Percentiles rank a stretch among this genome's conserved stretches.
Evolutionary conservation across 192 early-diverging fungal species (phyloP).

Genomic region (Mortierella alpina): DNA sequence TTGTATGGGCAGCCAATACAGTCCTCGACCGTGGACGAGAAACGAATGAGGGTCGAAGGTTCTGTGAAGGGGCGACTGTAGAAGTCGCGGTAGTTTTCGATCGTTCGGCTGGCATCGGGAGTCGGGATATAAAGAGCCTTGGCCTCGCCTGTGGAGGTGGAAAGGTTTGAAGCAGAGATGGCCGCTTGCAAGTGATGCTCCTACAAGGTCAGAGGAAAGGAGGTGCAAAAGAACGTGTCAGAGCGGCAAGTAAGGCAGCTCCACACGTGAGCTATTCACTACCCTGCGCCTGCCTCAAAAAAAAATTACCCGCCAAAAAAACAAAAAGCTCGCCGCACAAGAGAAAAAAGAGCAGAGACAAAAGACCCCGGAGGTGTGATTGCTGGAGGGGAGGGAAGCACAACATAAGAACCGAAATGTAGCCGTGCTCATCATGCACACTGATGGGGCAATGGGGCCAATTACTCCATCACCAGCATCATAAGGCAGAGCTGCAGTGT

Average conservation of each 20-base stretch:
- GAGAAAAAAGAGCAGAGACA: conserved; percentile 6
- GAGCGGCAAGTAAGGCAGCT: not conserved
- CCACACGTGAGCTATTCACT: not conserved
- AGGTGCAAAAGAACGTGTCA: not conserved
- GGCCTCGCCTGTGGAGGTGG: conserved; percentile 68
- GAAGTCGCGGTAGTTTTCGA: conserved; percentile 75
- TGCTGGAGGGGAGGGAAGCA: not conserved
- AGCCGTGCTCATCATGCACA: not conserved
- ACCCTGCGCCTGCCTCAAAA: too few species aligned
- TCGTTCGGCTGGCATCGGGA: conserved; percentile 84
- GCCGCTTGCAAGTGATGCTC: conserved; percentile 96
- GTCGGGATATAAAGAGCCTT: conserved; percentile 84
- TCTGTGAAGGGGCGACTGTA: conserved; percentile 77
- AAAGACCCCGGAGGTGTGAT: not conserved
- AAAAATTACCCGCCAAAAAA: too few species aligned
- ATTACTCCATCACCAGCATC: not conserved
- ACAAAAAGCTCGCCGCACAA: not conserved
- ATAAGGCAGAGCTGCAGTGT: not conserved
- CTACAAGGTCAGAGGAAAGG: conserved; percentile 57
- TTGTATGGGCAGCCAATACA: conserved; percentile 88
- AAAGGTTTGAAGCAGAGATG: conserved; percentile 80
- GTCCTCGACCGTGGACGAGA: conserved; percentile 89
- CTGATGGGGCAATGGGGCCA: not conserved
- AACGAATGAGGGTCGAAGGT: conserved; percentile 85
- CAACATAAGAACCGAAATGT: not conserved